Percentiles rank a stretch among this genome's conserved stretches.
Evolutionary conservation across 2,329 filamentous ascomycete species (phyloP).

Genomic region (Alternaria incomplexa): DNA sequence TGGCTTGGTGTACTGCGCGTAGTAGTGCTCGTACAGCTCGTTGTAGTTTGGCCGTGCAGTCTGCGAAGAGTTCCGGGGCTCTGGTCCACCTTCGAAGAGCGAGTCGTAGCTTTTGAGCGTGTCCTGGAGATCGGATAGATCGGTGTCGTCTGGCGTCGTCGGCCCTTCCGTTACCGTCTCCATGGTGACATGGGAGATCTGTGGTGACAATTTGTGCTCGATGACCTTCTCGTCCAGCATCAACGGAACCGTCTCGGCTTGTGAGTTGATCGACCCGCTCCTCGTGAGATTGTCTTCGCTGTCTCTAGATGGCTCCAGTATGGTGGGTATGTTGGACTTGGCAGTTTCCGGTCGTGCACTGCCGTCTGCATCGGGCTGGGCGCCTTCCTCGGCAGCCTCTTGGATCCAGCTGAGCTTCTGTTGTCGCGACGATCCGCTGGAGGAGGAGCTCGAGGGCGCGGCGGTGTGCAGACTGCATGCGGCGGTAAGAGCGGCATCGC

Average conservation of each 20-base stretch:
- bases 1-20: slow-evolving; percentile 67
- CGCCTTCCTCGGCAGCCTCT: slow-evolving; percentile 83
- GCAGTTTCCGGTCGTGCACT: slow-evolving; percentile 28
- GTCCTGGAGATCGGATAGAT: slow-evolving; percentile 27
- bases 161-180: slow-evolving; percentile 30
- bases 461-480: slow-evolving; percentile 90
- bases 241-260: slow-evolving; percentile 23
- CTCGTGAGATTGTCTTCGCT: slow-evolving; percentile 14
- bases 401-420: slow-evolving; percentile 87
- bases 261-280: slow-evolving; percentile 16
- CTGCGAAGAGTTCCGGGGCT: slow-evolving; percentile 53
- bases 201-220: slow-evolving; percentile 17
- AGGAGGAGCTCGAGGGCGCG: slow-evolving; percentile 83
- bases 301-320: slow-evolving; percentile 24
- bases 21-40: slow-evolving; percentile 55
- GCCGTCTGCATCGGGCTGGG: slow-evolving; percentile 43
- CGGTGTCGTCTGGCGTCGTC: slow-evolving; percentile 23
- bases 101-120: slow-evolving; percentile 43
- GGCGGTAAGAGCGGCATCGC: slow-evolving; percentile 84
- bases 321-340: slow-evolving; percentile 30
- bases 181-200: slow-evolving; percentile 31
- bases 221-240: slow-evolving; percentile 18
- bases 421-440: slow-evolving; percentile 75
- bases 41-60: slow-evolving; percentile 48
- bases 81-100: slow-evolving; percentile 44